Conservation (phyloP, 2,329 filamentous ascomycete species). For the Nemania serpens region DNA sequence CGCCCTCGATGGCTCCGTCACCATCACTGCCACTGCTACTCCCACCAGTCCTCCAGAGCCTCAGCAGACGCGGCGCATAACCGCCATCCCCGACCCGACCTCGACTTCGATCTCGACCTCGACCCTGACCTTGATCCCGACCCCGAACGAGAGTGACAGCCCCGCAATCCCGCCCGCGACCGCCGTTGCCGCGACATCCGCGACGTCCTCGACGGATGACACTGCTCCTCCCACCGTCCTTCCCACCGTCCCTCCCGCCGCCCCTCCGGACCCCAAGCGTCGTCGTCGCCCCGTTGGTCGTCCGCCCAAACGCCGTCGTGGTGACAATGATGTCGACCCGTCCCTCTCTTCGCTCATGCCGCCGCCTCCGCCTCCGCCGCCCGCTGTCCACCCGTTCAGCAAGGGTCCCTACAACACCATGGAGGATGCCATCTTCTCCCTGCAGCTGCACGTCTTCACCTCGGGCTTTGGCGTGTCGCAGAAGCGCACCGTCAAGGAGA, state of each 20-base stretch:
- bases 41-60: constrained; percentile 6
- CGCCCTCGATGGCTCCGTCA: constrained; percentile 4
- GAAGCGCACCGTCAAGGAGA: constrained; percentile 41
- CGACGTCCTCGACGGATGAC: constrained; percentile 1
- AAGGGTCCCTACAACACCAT: constrained; percentile 37
- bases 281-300: constrained; percentile 19
- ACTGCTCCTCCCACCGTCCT: not conserved
- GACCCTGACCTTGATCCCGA: not conserved
- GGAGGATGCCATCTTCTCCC: constrained; percentile 39
- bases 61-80: constrained; percentile 20
- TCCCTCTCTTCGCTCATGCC: constrained; percentile 9
- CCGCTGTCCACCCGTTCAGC: constrained; percentile 31
- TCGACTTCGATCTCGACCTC: not conserved
- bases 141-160: not conserved
- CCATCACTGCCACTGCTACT: not conserved
- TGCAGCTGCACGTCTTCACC: constrained; percentile 40
- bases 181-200: not conserved
- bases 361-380: constrained; percentile 18
- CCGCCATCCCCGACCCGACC: constrained; percentile 7
- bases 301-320: constrained; percentile 25
- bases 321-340: constrained; percentile 14
- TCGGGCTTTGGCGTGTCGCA: constrained; percentile 41
- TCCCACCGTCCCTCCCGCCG: not conserved
- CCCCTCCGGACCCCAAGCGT: constrained; percentile 9
- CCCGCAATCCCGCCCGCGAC: constrained; percentile 8